These are phyloP conservation scores for Nigrograna mackinnonii DNA, from an alignment of 2,329 filamentous ascomycete genomes.

Conservation along the genomic window DNA sequence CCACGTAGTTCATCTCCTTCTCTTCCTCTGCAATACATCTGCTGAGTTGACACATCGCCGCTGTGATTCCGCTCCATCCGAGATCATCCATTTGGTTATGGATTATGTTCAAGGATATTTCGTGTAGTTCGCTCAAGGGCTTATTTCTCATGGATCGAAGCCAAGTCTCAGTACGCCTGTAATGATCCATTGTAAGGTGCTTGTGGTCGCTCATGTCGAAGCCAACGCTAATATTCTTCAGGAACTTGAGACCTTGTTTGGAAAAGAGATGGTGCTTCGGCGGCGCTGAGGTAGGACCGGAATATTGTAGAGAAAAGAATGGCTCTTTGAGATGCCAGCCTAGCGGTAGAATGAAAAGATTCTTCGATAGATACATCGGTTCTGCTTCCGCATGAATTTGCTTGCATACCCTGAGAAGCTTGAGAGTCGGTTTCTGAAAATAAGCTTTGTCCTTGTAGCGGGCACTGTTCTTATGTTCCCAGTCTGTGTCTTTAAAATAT, in stretches of 20 bases:
- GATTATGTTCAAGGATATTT: too few relatives aligned
- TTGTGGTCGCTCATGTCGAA: neutral
- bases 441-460: conserved; percentile 3
- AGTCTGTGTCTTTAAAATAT: conserved; percentile 10
- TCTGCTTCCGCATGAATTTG: conserved; percentile 6
- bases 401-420: conserved; percentile 4
- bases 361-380: conserved; percentile 4
- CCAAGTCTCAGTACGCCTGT: too few relatives aligned
- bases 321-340: neutral
- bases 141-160: too few relatives aligned
- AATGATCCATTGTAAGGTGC: neutral
- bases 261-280: neutral
- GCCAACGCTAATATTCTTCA: conserved; percentile 4
- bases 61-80: too few relatives aligned
- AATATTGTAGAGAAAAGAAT: too few relatives aligned
- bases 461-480: conserved; percentile 4
- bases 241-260: neutral
- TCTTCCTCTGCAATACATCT: too few relatives aligned
- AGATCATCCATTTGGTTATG: too few relatives aligned
- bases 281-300: neutral
- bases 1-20: too few relatives aligned
- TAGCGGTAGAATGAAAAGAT: conserved; percentile 7
- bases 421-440: neutral
- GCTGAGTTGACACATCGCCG: too few relatives aligned
- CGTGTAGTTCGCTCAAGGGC: too few relatives aligned